Percentiles rank a stretch among this genome's conserved stretches.
phyloP scores from a whole-genome alignment of 2,329 filamentous ascomycete species.

The Didymella pinodella region DNA sequence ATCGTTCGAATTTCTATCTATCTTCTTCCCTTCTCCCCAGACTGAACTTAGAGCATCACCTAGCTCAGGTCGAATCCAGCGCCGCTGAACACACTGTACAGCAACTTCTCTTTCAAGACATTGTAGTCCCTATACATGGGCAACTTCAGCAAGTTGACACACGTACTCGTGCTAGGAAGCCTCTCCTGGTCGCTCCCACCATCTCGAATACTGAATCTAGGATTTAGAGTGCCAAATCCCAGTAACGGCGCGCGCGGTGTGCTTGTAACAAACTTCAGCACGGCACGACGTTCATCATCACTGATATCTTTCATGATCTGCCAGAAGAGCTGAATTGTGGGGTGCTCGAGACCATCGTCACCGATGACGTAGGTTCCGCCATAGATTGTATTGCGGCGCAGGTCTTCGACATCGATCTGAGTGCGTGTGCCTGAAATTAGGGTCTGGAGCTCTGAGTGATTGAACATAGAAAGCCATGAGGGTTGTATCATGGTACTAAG shows the following conservation, averaged over 20 bases:
- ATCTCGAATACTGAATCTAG: slow-evolving; percentile 89
- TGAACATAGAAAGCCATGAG: slow-evolving; percentile 97
- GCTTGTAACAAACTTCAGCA: slow-evolving; percentile 94
- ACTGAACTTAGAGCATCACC: not conserved
- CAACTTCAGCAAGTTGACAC: slow-evolving; percentile 92
- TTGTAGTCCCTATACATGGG: slow-evolving; percentile 76
- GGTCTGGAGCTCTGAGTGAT: slow-evolving; percentile 91
- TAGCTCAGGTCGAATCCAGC: slow-evolving; percentile 80
- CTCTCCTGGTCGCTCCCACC: slow-evolving; percentile 77
- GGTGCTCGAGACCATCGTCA: slow-evolving; percentile 86
- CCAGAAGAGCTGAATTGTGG: slow-evolving; percentile 89
- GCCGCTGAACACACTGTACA: slow-evolving; percentile 88
- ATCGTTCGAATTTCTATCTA: not conserved
- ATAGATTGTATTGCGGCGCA: slow-evolving; percentile 84
- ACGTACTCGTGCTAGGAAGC: slow-evolving; percentile 92
- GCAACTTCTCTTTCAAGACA: slow-evolving; percentile 76
- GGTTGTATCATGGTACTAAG: slow-evolving; percentile 89
- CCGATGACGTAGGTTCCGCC: slow-evolving; percentile 88
- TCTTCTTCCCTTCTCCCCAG: not conserved
- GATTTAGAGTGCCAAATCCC: slow-evolving; percentile 85
- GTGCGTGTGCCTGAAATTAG: slow-evolving; percentile 88
- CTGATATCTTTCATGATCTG: slow-evolving; percentile 78
- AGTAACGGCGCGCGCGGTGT: slow-evolving; percentile 89
- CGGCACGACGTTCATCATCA: slow-evolving; percentile 80
- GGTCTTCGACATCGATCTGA: slow-evolving; percentile 85